Conservation (phyloP, 1,284 basidiomycete species). For the Heterobasidion irregulare region DNA sequence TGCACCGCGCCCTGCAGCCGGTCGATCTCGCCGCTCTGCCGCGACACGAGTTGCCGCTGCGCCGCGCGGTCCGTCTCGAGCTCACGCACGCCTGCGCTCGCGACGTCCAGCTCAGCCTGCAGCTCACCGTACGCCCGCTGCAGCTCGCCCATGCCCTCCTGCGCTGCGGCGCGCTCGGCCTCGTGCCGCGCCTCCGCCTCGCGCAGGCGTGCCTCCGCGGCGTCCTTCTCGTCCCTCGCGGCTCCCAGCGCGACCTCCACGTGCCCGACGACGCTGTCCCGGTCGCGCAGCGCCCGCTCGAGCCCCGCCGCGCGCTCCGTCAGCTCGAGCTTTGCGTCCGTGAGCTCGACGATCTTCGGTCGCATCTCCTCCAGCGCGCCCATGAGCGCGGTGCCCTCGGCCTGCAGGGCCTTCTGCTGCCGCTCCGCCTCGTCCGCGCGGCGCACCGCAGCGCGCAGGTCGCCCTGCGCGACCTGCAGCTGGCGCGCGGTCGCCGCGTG, state of each 20-base stretch:
- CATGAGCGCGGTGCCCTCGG: conserved; percentile 66
- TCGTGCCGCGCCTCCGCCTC: conserved; percentile 34
- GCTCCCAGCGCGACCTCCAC: conserved; percentile 54
- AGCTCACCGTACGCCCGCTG: conserved; percentile 55
- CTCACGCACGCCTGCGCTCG: conserved; percentile 39
- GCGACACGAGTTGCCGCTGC: conserved; percentile 43
- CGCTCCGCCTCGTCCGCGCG: conserved; percentile 70
- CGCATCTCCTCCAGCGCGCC: conserved; percentile 75
- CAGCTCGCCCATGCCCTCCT: conserved; percentile 44
- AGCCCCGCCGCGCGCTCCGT: conserved; percentile 52
- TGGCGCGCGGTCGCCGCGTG: conserved; percentile 45
- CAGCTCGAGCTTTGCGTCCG: conserved; percentile 57
- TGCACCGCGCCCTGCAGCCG: conserved; percentile 34
- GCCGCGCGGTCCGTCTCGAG: conserved; percentile 52
- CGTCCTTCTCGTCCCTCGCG: conserved; percentile 37
- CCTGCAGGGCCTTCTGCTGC: conserved; percentile 60
- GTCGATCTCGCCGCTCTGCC: conserved; percentile 44
- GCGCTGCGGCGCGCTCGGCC: conserved; percentile 38
- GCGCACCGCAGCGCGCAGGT: conserved; percentile 49
- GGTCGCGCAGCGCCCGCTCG: conserved; percentile 41
- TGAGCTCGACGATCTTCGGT: conserved; percentile 76
- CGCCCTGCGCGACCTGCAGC: conserved; percentile 50
- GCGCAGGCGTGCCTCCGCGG: conserved; percentile 33
- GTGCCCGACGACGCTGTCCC: conserved; percentile 50
- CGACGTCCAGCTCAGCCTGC: conserved; percentile 51